Conservation (phyloP, 768 basidiomycete species). For the Panellus pusillus region DNA sequence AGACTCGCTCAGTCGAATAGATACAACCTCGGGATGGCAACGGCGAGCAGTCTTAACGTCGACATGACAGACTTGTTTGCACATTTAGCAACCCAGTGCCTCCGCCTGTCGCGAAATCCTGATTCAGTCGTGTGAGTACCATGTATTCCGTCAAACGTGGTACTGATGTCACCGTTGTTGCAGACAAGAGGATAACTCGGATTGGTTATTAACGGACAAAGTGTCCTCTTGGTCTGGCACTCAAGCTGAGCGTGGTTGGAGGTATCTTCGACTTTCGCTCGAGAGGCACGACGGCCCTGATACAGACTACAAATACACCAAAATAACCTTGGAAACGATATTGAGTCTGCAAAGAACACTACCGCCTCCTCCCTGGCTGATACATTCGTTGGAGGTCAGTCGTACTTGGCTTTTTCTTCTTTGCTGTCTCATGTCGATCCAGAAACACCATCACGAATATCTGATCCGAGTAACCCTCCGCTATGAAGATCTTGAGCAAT, state of each 20-base stretch:
- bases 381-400: conserved; percentile 69
- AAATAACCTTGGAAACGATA: conserved; percentile 75
- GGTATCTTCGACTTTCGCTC: conserved; percentile 80
- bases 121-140: conserved; percentile 56
- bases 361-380: conserved; percentile 81
- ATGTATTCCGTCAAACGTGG: conserved; percentile 3
- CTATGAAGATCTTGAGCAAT: conserved; percentile 77
- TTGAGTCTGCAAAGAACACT: conserved; percentile 61
- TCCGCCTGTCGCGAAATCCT: conserved; percentile 67
- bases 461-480: conserved; percentile 77
- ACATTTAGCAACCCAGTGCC: conserved; percentile 73
- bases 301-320: conserved; percentile 75
- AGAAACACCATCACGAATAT: conserved; percentile 80
- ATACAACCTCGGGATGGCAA: conserved; percentile 77
- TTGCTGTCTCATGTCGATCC: conserved; percentile 3
- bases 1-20: conserved; percentile 75
- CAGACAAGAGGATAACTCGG: conserved; percentile 70
- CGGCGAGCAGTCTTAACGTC: conserved; percentile 71
- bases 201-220: conserved; percentile 84
- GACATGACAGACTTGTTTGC: conserved; percentile 89
- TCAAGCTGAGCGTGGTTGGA: conserved; percentile 79
- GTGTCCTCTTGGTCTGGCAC: conserved; percentile 84
- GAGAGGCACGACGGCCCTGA: conserved; percentile 72
- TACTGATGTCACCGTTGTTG: conserved; percentile 10
- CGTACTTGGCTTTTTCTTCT: background rate